Percentiles rank a stretch among this genome's conserved stretches.
Conservation (phyloP, 441 rosid genomes). For the Populus hybrid region DNA sequence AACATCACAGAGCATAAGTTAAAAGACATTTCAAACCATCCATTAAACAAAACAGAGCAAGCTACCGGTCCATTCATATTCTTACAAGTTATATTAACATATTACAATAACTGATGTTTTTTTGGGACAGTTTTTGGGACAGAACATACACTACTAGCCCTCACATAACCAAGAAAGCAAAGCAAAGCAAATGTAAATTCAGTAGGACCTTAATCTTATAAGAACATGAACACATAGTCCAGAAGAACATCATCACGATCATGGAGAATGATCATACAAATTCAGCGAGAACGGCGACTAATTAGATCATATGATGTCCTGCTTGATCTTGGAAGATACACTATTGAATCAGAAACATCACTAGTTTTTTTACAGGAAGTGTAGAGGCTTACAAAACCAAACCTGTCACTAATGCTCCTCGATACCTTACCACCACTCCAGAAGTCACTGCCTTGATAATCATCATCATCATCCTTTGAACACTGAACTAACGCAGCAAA, state of each 20-base stretch:
- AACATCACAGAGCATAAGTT: neutral
- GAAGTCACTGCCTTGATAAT: neutral
- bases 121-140: neutral
- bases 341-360: constrained; percentile 65
- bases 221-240: constrained; percentile 1
- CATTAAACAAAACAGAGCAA: constrained; percentile 5
- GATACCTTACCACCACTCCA: constrained; percentile 37
- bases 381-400: constrained; percentile 57
- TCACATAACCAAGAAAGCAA: neutral
- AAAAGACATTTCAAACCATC: neutral
- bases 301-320: constrained; percentile 43
- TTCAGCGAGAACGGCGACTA: constrained; percentile 31
- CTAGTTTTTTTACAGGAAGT: constrained; percentile 65
- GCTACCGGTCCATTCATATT: neutral
- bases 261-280: neutral
- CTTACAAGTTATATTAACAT: constrained; percentile 1
- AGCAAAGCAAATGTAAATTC: neutral
- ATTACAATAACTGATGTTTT: constrained; percentile 10
- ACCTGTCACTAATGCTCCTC: constrained; percentile 51
- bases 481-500: constrained; percentile 70
- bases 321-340: constrained; percentile 55
- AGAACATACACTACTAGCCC: neutral
- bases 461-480: constrained; percentile 46
- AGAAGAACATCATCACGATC: neutral
- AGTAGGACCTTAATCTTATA: neutral